Evolutionary conservation across 2,329 filamentous ascomycete genomes (phyloP).

Genomic region (Aschersonia sp.): DNA sequence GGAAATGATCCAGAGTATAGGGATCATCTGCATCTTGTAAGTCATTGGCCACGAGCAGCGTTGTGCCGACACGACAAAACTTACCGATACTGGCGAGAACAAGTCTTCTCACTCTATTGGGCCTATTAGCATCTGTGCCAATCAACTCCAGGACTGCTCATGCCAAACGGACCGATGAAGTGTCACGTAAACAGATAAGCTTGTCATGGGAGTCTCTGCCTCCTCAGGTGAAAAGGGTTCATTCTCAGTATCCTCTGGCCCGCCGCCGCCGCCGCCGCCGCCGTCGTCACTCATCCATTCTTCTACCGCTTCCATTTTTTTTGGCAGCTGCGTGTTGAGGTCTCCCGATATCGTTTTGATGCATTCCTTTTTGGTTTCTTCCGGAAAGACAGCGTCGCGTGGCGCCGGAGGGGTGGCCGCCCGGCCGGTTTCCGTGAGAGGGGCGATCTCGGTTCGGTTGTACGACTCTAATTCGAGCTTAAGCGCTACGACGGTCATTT

Average conservation of each 20-base stretch:
- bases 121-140: background rate
- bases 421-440: no score
- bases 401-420: no score
- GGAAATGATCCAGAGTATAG: constrained; percentile 44
- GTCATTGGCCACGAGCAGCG: background rate
- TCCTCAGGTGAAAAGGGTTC: background rate
- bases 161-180: constrained; percentile 4
- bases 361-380: no score
- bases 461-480: no score
- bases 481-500: no score
- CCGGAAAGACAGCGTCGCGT: no score
- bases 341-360: background rate
- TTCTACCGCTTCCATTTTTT: constrained; percentile 1
- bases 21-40: constrained; percentile 19
- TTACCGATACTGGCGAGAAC: constrained; percentile 9
- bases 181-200: constrained; percentile 3
- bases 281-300: constrained; percentile 3
- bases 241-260: background rate
- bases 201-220: background rate
- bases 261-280: background rate
- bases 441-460: no score
- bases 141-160: background rate
- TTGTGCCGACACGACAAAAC: background rate
- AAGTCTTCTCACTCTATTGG: constrained; percentile 2
- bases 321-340: background rate